phyloP scores from a whole-genome alignment of 2,329 filamentous ascomycete genomes.

The Elsinoe fawcettii region DNA sequence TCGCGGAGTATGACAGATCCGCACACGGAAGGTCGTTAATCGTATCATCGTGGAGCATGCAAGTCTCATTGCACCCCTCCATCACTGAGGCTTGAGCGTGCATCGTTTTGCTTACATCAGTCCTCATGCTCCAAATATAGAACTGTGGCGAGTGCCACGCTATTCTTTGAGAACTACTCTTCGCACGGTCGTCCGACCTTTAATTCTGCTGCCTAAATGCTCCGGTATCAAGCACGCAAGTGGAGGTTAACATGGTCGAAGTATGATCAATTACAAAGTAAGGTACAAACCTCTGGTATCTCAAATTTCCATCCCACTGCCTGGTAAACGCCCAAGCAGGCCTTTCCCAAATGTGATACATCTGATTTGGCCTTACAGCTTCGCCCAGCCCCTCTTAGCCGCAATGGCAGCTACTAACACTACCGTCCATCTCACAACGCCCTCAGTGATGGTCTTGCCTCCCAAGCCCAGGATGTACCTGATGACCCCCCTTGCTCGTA shows the following conservation, averaged over 20 bases:
- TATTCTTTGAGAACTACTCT: neutral
- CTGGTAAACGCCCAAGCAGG: neutral
- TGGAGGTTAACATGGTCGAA: too few relatives aligned
- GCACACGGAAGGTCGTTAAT: neutral
- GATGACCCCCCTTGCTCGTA: constrained; percentile 22
- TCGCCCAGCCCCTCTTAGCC: neutral
- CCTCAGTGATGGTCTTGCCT: constrained; percentile 23
- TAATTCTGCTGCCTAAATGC: neutral
- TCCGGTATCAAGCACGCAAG: neutral
- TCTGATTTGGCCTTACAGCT: neutral
- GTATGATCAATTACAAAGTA: neutral
- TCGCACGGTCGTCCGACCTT: too few relatives aligned
- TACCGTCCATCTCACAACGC: constrained; percentile 23
- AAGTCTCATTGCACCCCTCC: neutral
- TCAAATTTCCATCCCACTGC: neutral
- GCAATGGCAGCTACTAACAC: constrained; percentile 11
- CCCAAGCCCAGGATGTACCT: constrained; percentile 28
- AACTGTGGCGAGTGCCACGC: neutral
- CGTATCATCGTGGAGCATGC: neutral
- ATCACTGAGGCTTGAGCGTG: too few relatives aligned
- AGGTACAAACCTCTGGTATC: neutral
- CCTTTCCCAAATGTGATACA: neutral
- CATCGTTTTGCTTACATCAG: neutral
- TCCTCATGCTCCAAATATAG: constrained; percentile 6
- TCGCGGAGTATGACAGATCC: neutral